Evolutionary conservation across 768 basidiomycete genomes (phyloP), one percentile per base, ranked within the genome.

Genomic region (Strobilomyces echinocephalus): DNA sequence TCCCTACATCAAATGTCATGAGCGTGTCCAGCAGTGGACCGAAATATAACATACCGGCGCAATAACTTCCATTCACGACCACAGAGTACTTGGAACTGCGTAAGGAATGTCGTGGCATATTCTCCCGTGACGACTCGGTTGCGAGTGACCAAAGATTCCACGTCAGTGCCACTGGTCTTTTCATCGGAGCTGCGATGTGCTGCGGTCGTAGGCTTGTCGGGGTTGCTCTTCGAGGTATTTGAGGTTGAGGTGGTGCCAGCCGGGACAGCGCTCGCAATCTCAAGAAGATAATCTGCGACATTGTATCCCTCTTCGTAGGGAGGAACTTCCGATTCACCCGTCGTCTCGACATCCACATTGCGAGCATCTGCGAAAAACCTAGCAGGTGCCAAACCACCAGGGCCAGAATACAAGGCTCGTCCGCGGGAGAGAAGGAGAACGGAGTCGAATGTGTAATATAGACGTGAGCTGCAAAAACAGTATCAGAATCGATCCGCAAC

Each of bases 281-380:
- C 94, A 20, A 97, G 76, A 11, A 97, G 78, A 63, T 95, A 90
- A 66, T 97, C 95, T 0, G 95, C 93, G 16, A 95, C 80, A 61
- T 97, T 97, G 73, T 95, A 94, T 0, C 91, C 92, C 46, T 83
- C 76, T 8, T 81, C 86, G 62, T 84, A 91, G 10, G 78, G 71
- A 8, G 72, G 73, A 4, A 79, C 71, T 38, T 69, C 67, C 38
- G 69, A 58, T 63, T 67, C 52, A 4, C 69, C 64, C 2, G 62
- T 68, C 4, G 70, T 57, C 6, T 78, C 77, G 21, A 73, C 68
- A 15, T 62, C 62, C 9, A 44, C 28, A 8, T 60, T 52, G 20
- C 59, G 67, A 33, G 46, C 26, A 20, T 60, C 71, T 1, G 80
- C 74, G 63, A 95, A 89, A 65, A 88, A 77, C 11, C 81, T 78